Conservation (phyloP, 164 flowering plant genomes). For the Magnolia sinica region DNA sequence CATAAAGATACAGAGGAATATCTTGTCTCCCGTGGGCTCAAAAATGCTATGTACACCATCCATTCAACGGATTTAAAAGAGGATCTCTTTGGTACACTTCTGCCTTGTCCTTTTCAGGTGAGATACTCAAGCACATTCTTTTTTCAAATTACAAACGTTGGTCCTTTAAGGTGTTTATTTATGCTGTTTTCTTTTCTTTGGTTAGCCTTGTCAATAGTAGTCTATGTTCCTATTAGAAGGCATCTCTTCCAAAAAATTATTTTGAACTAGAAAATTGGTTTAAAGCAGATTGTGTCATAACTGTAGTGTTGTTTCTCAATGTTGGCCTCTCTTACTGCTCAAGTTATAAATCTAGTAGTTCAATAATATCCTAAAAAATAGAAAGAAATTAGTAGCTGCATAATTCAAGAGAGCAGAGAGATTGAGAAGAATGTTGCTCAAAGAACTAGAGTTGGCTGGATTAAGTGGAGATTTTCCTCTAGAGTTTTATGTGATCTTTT, state of each 20-base stretch:
- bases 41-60: constrained; percentile 69
- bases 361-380: too few species aligned
- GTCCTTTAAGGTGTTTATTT: not conserved
- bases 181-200: not conserved
- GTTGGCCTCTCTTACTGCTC: not conserved
- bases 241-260: not conserved
- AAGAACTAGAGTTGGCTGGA: too few species aligned
- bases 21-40: constrained; percentile 62
- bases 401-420: too few species aligned
- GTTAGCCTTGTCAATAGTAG: not conserved
- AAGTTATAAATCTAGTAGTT: not conserved
- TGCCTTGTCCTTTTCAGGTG: constrained; percentile 69
- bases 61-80: constrained; percentile 56
- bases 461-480: too few species aligned
- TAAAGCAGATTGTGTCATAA: not conserved
- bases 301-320: not conserved
- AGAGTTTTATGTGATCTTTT: too few species aligned
- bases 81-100: constrained; percentile 66
- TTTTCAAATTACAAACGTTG: not conserved
- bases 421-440: too few species aligned
- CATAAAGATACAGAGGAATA: constrained; percentile 63
- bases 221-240: not conserved
- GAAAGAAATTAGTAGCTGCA: too few species aligned
- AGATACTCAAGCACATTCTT: constrained; percentile 10
- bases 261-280: not conserved